Evolutionary conservation across 371 early-diverging fungal genomes (phyloP).

Genomic region (Circinella umbellata): DNA sequence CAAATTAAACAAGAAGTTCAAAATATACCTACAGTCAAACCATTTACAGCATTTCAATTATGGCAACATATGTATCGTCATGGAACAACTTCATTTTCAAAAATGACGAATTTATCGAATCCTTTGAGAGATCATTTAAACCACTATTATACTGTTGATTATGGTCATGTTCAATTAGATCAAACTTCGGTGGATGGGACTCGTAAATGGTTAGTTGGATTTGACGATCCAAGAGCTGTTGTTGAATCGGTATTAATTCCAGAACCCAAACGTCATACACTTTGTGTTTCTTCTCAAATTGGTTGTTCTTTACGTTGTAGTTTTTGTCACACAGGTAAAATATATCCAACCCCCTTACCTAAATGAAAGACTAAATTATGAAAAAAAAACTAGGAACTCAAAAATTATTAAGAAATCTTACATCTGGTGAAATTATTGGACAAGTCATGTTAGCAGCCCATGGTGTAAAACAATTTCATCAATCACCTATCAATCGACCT

Average conservation of each 20-base stretch:
- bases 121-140: constrained; percentile 53
- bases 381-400: constrained; percentile 1
- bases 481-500: constrained; percentile 47
- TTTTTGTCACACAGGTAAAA: constrained; percentile 88
- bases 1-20: constrained; percentile 46
- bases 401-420: constrained; percentile 18
- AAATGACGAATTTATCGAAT: constrained; percentile 71
- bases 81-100: constrained; percentile 57
- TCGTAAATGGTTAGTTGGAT: constrained; percentile 26
- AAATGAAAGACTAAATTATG: background rate
- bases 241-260: constrained; percentile 78
- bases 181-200: constrained; percentile 17
- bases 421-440: constrained; percentile 66
- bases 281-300: constrained; percentile 90
- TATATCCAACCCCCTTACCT: no score
- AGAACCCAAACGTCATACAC: constrained; percentile 71
- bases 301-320: constrained; percentile 89
- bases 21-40: constrained; percentile 34
- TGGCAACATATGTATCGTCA: constrained; percentile 72
- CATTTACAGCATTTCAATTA: constrained; percentile 63
- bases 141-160: constrained; percentile 56
- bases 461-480: constrained; percentile 60
- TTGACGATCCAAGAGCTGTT: constrained; percentile 56
- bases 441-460: constrained; percentile 83
- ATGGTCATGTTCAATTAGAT: constrained; percentile 59